Base-by-base conservation (phyloP, 108 stramenopile genomes). In the Conticribra guillardii region DNA sequence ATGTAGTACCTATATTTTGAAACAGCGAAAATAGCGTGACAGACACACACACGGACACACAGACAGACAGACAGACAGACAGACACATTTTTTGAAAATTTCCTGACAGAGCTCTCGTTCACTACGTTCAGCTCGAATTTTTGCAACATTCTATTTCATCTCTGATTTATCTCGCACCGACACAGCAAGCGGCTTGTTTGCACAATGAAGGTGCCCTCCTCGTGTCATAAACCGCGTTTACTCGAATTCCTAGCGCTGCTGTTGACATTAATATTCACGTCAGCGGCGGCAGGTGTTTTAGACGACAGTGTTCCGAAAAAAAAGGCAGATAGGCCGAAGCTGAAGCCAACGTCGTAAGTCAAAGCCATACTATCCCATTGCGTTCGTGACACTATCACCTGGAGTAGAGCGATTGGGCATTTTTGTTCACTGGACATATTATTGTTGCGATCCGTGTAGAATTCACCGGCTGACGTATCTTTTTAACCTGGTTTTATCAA, bases 271-370 rank as follows among this genome's bases (percentile, higher is more conserved):
- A 41, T 11, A 41, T 41, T 5, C 11, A 9, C 37, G 5, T 41
- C 37, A 11, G 37, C 11, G 8, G 37, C 5, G 37, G 37, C 5
- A 41, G 11, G 37, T 41, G 34, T 31, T 46, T 50, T 52, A 17
- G 59, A 80, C 33, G 79, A 80, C 28, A 48, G 55, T 3, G 84
- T 90, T 23, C 89, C 89, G 5, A 81, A 45, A 31, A 68, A 88
- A 67, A 90, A 85, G 65, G 91, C 82, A 18, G 76, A 82, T 44
- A 81, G 70, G 46, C 91, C 91, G 22, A 86, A 85, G 69, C 81
- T 93, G 87, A 87, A 87, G 52, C 87, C 87, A 14, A 88, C 80
- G 44, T 74, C 74, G 86, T 89, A 75, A 67, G 89, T 4, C 15
- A 2, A 14, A 28, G 51, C 4, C 19, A 2, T 15, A 26, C 16